These are phyloP conservation scores for Aspergillus saccharolyticus DNA, from an alignment of 495 filamentous ascomycete species.

Conservation along the genomic window DNA sequence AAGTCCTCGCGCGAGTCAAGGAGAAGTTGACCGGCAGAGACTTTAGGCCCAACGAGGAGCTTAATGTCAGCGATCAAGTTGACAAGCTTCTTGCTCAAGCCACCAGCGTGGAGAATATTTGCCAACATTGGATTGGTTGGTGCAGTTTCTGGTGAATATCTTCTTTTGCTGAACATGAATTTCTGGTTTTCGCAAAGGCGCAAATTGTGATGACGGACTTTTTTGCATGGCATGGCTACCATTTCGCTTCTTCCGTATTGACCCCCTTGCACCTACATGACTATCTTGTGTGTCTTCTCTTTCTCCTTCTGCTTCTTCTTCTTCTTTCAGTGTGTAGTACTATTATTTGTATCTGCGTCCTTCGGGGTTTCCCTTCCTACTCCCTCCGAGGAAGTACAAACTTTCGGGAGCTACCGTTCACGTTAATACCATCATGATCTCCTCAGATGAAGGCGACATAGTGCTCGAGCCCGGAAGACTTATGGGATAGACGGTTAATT, in stretches of 20 bases:
- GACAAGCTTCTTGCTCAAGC: slow-evolving; percentile 91
- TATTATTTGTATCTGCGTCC: background rate
- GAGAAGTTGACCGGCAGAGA: slow-evolving; percentile 83
- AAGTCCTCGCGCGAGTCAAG: slow-evolving; percentile 85
- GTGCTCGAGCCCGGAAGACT: background rate
- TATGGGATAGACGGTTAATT: slow-evolving; percentile 1
- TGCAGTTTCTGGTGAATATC: slow-evolving; percentile 77
- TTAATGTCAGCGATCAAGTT: slow-evolving; percentile 83
- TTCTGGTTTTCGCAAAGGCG: slow-evolving; percentile 16
- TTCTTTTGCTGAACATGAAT: slow-evolving; percentile 14
- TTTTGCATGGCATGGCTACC: slow-evolving; percentile 17
- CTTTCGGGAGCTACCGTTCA: slow-evolving; percentile 3
- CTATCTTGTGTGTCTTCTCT: too few species aligned
- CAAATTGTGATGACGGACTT: slow-evolving; percentile 13
- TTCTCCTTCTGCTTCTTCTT: too few species aligned
- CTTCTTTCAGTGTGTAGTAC: slow-evolving; percentile 12
- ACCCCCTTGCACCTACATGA: background rate
- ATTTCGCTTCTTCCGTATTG: slow-evolving; percentile 8
- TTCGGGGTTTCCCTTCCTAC: background rate
- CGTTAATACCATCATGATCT: slow-evolving; percentile 4
- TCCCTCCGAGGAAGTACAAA: background rate
- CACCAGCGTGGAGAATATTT: slow-evolving; percentile 94
- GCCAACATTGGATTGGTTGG: slow-evolving; percentile 98
- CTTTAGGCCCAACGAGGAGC: slow-evolving; percentile 64
- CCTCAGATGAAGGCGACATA: background rate